Conservation (phyloP, 2,329 filamentous ascomycete genomes). For the Metarhizium brunneum region DNA sequence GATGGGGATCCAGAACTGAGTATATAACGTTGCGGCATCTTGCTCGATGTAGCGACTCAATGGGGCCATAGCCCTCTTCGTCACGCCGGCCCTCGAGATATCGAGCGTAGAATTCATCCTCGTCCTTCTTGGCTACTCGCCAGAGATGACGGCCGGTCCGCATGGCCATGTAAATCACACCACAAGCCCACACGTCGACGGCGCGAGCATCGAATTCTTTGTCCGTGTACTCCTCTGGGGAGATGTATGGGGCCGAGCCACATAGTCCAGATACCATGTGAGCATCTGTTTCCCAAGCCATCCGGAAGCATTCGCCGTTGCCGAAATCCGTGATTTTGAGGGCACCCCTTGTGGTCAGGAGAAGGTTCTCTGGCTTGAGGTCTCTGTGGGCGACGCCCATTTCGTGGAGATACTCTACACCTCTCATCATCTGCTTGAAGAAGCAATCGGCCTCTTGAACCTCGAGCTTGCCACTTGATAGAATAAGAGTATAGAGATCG, state of each 20-base stretch:
- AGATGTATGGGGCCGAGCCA: constrained; percentile 93
- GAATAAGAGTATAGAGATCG: constrained; percentile 87
- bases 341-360: constrained; percentile 83
- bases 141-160: constrained; percentile 90
- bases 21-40: constrained; percentile 98
- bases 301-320: constrained; percentile 97
- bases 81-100: constrained; percentile 90
- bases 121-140: constrained; percentile 93
- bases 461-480: constrained; percentile 85
- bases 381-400: constrained; percentile 98
- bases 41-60: constrained; percentile 87
- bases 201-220: constrained; percentile 94
- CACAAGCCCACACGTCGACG: constrained; percentile 97
- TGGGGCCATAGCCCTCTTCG: constrained; percentile 91
- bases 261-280: constrained; percentile 98
- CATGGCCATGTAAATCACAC: constrained; percentile 99
- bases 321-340: constrained; percentile 98
- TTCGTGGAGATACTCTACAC: constrained; percentile 97
- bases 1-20: constrained; percentile 93
- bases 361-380: constrained; percentile 90
- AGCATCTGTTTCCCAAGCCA: constrained; percentile 98
- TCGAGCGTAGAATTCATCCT: constrained; percentile 93
- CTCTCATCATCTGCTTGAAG: constrained; percentile 98
- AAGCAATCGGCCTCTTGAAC: constrained; percentile 92
- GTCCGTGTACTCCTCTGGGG: constrained; percentile 90